These are phyloP conservation scores for Eucalyptus sp. DNA, from an alignment of 345 rosid species.

Conservation along the genomic window DNA sequence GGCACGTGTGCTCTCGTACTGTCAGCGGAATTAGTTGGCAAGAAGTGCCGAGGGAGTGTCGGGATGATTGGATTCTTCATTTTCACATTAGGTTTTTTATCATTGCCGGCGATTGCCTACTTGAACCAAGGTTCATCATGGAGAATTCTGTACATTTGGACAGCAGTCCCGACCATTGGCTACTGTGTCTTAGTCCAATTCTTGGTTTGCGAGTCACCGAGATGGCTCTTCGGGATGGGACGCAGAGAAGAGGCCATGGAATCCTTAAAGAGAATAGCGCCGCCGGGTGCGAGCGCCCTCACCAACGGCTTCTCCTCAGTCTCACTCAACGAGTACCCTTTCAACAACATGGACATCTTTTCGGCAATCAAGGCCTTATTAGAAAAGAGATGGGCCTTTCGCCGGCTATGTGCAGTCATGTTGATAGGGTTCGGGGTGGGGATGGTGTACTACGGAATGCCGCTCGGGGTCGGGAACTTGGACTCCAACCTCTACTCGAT, in stretches of 20 bases:
- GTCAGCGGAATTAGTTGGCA: constrained; percentile 38
- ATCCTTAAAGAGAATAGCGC: constrained; percentile 29
- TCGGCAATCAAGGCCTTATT: constrained; percentile 30
- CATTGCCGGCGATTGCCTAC: constrained; percentile 39
- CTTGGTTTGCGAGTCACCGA: constrained; percentile 40
- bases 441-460: constrained; percentile 71
- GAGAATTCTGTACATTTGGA: constrained; percentile 38
- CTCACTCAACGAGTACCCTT: constrained; percentile 6
- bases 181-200: constrained; percentile 18
- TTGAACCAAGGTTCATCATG: constrained; percentile 27
- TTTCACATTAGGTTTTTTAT: constrained; percentile 35
- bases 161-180: constrained; percentile 24
- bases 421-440: constrained; percentile 47
- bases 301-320: constrained; percentile 19
- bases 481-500: constrained; percentile 46
- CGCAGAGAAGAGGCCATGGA: constrained; percentile 40
- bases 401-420: constrained; percentile 32
- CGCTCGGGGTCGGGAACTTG: constrained; percentile 45
- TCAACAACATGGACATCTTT: constrained; percentile 19
- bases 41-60: constrained; percentile 35
- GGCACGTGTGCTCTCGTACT: constrained; percentile 39
- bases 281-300: not conserved
- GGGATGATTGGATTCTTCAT: constrained; percentile 32
- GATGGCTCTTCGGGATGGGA: constrained; percentile 47
- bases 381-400: constrained; percentile 41